phyloP scores from a whole-genome alignment of 2,329 filamentous ascomycete species.

The Chrysoporthe austroafricana region DNA sequence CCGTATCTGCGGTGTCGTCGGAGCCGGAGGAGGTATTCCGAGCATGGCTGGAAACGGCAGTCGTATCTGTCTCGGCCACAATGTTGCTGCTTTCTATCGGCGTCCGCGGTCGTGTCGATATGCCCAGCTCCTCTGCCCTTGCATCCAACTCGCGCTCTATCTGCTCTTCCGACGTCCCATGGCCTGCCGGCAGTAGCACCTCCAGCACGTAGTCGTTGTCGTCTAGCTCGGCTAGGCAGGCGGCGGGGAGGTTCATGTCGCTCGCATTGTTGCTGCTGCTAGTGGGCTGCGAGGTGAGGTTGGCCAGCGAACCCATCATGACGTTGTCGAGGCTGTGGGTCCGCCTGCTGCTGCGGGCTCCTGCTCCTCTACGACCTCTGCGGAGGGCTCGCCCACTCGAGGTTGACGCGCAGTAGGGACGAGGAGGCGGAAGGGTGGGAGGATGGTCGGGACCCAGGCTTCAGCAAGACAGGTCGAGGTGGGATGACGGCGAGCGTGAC shows the following conservation, averaged over 20 bases:
- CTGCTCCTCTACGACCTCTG: slow-evolving; percentile 6
- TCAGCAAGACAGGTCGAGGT: slow-evolving; percentile 8
- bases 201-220: slow-evolving; percentile 45
- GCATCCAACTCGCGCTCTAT: slow-evolving; percentile 42
- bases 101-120: slow-evolving; percentile 37
- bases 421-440: not conserved
- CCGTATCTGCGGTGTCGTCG: slow-evolving; percentile 44
- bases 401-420: not conserved
- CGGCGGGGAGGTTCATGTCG: slow-evolving; percentile 22
- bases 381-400: not conserved
- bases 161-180: slow-evolving; percentile 42
- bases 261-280: slow-evolving; percentile 22
- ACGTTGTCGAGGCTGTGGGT: slow-evolving; percentile 10
- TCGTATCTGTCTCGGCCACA: slow-evolving; percentile 47
- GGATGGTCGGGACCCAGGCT: not conserved
- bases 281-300: slow-evolving; percentile 21
- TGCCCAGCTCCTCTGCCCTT: slow-evolving; percentile 43
- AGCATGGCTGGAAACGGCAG: slow-evolving; percentile 45
- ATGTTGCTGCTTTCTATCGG: slow-evolving; percentile 41
- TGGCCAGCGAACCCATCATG: slow-evolving; percentile 34
- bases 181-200: slow-evolving; percentile 41
- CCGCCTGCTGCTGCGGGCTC: slow-evolving; percentile 18
- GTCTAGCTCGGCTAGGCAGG: slow-evolving; percentile 40
- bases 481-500: slow-evolving; percentile 24
- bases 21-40: slow-evolving; percentile 51